Evolutionary conservation across 116 monocot genomes (phyloP), one percentile per base, ranked within the genome.

Genomic region (Zostera marina): DNA sequence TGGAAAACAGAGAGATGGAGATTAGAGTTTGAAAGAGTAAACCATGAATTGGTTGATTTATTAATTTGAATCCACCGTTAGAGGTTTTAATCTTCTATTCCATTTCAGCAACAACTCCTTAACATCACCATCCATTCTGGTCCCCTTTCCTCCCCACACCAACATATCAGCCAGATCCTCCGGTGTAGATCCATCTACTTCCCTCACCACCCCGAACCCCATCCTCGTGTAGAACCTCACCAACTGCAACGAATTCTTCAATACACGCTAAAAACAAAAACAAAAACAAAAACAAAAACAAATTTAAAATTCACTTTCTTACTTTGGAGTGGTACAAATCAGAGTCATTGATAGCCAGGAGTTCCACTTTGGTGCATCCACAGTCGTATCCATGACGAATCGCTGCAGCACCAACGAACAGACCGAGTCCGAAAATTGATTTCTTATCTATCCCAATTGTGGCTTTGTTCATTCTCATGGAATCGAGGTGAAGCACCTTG

Each of bases 81-180:
- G 64, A 44, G 66, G 52, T 60, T 62, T 82, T 63, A 94, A 82
- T 24, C 72, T 74, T 70, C 44, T 78, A 45, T 76, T 59, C 98
- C 98, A 98, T 72, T 79, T 98, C 22, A 74, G 1, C 52, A 98
- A 68, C 14, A 98, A 76, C 21, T 83, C 52, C 23, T 80, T 66
- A 13, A 86, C 73, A 42, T 79, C 59, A 14, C 90, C 98, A 44
- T 98, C 86, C 98, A 98, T 98, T 59, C 76, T 77, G 9, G 98
- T 98, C 2, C 98, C 98, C 56, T 68, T 73, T 25, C 90, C 98
- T 70, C 98, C 98, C 98, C 98, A 98, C 2, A 83, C 81, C 62
- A 98, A 49, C 91, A 83, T 83, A 60, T 98, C 86, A 53, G 81
- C 73, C 55, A 90, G 38, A 44, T 98, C 90, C 11, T 42, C 71